Conservation (phyloP, 257 asterid species). For the Solanum gracilifrons region DNA sequence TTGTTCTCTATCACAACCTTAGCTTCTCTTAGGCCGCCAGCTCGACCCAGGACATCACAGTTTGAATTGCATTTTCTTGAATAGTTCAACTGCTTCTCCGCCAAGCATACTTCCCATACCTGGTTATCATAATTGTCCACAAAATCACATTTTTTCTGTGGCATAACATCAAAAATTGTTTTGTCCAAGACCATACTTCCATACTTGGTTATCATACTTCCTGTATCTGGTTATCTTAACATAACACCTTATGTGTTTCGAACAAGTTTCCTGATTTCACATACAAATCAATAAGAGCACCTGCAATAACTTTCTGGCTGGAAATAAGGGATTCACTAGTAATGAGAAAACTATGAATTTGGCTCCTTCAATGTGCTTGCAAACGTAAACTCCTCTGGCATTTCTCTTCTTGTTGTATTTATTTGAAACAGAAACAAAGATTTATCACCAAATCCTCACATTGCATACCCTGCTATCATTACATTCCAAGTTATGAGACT, state of each 20-base stretch:
- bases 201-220: too few relatives aligned
- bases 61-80: slow-evolving; percentile 29
- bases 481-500: slow-evolving; percentile 42
- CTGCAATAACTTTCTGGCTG: slow-evolving; percentile 27
- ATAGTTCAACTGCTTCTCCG: slow-evolving; percentile 33
- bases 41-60: slow-evolving; percentile 40
- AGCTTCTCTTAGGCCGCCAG: slow-evolving; percentile 42
- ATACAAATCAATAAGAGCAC: slow-evolving; percentile 49
- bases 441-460: slow-evolving; percentile 19
- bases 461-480: slow-evolving; percentile 41
- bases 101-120: slow-evolving; percentile 44
- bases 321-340: slow-evolving; percentile 27
- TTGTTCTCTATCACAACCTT: slow-evolving; percentile 30
- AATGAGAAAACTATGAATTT: slow-evolving; percentile 38
- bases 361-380: slow-evolving; percentile 53
- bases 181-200: slow-evolving; percentile 7
- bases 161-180: slow-evolving; percentile 23
- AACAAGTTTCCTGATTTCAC: slow-evolving; percentile 32
- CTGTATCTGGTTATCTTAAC: too few relatives aligned
- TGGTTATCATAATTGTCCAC: slow-evolving; percentile 46
- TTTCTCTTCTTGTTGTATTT: slow-evolving; percentile 30
- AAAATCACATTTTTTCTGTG: slow-evolving; percentile 24
- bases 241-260: slow-evolving; percentile 27
- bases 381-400: slow-evolving; percentile 38
- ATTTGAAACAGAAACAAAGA: slow-evolving; percentile 28